A percentile compares a stretch with the other conserved stretches of the same genome.
Conservation (phyloP, 169 alveolate species). For the Besnoitia besnoiti region DNA sequence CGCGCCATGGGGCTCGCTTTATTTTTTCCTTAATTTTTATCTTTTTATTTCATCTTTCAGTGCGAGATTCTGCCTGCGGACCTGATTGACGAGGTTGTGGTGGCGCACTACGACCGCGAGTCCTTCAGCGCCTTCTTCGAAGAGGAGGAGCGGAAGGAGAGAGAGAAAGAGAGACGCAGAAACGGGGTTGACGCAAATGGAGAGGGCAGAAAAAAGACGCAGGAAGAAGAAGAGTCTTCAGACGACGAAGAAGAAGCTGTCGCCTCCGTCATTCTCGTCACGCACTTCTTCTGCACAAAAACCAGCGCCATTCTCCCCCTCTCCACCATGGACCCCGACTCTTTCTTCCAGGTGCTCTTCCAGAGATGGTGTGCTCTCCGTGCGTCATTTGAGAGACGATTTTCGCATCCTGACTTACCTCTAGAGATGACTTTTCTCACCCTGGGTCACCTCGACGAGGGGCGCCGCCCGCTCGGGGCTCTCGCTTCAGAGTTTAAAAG, state of each 20-base stretch:
- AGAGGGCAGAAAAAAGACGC: background rate
- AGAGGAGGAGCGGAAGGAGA: background rate
- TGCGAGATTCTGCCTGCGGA: slow-evolving; percentile 33
- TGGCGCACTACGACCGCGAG: slow-evolving; percentile 10
- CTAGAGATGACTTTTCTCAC: no score
- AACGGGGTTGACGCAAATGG: background rate
- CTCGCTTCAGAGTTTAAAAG: no score
- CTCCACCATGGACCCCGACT: background rate
- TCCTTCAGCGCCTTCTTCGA: slow-evolving; percentile 19
- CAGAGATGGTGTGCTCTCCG: background rate
- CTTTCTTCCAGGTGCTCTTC: background rate
- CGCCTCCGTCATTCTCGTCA: background rate
- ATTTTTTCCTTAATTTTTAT: no score
- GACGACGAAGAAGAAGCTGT: background rate
- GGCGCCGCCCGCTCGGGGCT: no score
- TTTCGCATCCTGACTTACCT: background rate
- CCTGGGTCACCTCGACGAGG: no score
- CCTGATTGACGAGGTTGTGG: background rate
- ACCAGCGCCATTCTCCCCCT: slow-evolving; percentile 10
- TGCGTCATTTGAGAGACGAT: background rate
- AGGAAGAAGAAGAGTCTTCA: background rate
- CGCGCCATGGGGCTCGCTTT: background rate
- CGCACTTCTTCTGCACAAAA: slow-evolving; percentile 30
- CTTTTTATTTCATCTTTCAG: background rate
- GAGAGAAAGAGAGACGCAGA: background rate